Evolutionary conservation across 192 early-diverging fungal species (phyloP).

Genomic region (Coemansia sp.): DNA sequence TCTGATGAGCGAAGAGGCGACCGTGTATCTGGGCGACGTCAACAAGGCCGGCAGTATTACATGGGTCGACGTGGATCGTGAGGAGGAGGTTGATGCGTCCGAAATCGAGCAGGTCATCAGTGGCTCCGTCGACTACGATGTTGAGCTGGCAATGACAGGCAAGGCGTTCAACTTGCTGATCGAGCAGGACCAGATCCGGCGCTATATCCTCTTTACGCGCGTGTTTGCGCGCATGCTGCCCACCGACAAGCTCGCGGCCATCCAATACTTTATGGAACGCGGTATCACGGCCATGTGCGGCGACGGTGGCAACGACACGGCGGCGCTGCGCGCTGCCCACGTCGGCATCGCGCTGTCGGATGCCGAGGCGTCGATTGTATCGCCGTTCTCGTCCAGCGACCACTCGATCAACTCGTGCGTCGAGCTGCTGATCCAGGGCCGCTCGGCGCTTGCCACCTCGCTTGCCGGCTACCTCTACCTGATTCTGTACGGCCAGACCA

Average conservation of each 20-base stretch:
- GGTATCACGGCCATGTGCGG: conserved; percentile 82
- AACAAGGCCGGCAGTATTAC: conserved; percentile 57
- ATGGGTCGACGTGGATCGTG: conserved; percentile 59
- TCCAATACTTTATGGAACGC: conserved; percentile 73
- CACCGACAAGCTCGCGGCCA: conserved; percentile 68
- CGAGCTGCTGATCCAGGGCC: conserved; percentile 66
- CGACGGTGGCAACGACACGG: conserved; percentile 84
- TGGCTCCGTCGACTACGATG: conserved; percentile 14
- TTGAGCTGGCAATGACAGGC: conserved; percentile 73
- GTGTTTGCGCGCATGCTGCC: conserved; percentile 80
- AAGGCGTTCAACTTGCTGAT: conserved; percentile 60
- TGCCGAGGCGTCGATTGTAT: conserved; percentile 77
- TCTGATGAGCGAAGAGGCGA: conserved; percentile 55
- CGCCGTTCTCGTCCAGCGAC: conserved; percentile 70
- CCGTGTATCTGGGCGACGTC: conserved; percentile 59
- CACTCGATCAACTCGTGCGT: conserved; percentile 65
- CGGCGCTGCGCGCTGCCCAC: conserved; percentile 75
- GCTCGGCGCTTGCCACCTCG: conserved; percentile 70
- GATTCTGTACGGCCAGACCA: conserved; percentile 68
- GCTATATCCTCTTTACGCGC: conserved; percentile 63
- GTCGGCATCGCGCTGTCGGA: conserved; percentile 78
- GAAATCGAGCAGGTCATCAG: conserved; percentile 52
- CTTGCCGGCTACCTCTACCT: conserved; percentile 79
- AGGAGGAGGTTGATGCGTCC: conserved; percentile 48
- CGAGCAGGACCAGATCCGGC: conserved; percentile 36